A percentile compares a stretch with the other conserved stretches of the same genome.
Evolutionary conservation across 768 basidiomycete genomes (phyloP).

Genomic region (Panaeolus cyanescens): DNA sequence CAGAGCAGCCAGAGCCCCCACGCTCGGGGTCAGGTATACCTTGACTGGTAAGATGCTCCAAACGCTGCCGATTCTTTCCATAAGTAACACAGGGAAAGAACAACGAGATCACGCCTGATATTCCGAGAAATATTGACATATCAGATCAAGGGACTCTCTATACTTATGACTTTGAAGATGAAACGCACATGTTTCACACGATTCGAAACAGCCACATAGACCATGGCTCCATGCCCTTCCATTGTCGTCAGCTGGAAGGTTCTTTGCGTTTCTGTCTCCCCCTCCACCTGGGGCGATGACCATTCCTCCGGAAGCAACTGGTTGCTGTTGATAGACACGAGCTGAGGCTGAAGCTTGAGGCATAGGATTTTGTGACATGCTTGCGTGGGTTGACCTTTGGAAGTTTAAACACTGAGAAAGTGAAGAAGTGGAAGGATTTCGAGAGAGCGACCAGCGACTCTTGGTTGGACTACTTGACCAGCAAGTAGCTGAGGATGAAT

Average conservation of each 20-base stretch:
- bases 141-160: no score
- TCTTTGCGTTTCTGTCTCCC: slow-evolving; percentile 34
- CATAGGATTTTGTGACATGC: background rate
- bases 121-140: background rate
- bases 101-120: slow-evolving; percentile 34
- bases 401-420: no score
- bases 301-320: background rate
- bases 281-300: background rate
- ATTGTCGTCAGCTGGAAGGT: slow-evolving; percentile 28
- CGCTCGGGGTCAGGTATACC: slow-evolving; percentile 38
- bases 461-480: background rate
- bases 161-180: background rate
- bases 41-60: slow-evolving; percentile 34
- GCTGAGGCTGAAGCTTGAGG: background rate
- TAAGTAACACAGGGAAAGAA: slow-evolving; percentile 45
- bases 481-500: background rate
- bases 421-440: background rate
- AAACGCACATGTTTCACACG: slow-evolving; percentile 31
- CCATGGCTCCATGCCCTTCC: slow-evolving; percentile 41
- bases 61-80: slow-evolving; percentile 40
- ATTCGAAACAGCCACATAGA: slow-evolving; percentile 31
- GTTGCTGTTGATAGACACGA: background rate
- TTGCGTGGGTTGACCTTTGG: background rate
- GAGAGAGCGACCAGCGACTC: slow-evolving; percentile 1
- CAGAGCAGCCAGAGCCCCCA: slow-evolving; percentile 29